Conservation (phyloP, 768 basidiomycete genomes). For the Boletus rubescentipes region DNA sequence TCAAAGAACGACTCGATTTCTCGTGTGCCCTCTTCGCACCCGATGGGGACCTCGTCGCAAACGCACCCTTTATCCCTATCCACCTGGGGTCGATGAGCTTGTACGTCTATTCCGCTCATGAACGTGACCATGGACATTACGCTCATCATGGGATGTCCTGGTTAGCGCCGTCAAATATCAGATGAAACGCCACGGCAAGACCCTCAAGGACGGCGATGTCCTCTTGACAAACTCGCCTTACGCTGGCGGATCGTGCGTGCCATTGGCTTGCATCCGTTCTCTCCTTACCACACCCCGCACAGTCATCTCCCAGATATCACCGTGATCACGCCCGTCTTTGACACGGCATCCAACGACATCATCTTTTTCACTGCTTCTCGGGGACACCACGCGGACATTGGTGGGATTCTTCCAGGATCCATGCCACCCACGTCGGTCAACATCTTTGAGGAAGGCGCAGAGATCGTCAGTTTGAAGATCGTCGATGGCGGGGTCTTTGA, state of each 20-base stretch:
- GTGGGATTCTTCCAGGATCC: conserved; percentile 88
- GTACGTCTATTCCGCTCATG: conserved; percentile 44
- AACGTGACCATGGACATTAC: not conserved
- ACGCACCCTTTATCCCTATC: conserved; percentile 89
- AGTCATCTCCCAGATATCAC: conserved; percentile 87
- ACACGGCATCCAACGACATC: conserved; percentile 59
- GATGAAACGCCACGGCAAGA: conserved; percentile 70
- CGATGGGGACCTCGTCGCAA: conserved; percentile 93
- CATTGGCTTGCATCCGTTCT: conserved; percentile 31
- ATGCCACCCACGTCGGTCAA: conserved; percentile 94
- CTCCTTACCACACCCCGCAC: not conserved
- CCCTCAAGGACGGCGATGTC: conserved; percentile 86
- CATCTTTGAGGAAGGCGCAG: conserved; percentile 92
- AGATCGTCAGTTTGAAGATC: conserved; percentile 89
- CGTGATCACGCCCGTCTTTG: conserved; percentile 90
- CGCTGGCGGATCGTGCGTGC: conserved; percentile 81
- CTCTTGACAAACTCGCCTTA: conserved; percentile 90
- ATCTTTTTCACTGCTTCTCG: conserved; percentile 93
- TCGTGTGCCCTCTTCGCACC: conserved; percentile 94
- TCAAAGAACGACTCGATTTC: conserved; percentile 94
- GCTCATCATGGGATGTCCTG: not conserved
- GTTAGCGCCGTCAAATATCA: conserved; percentile 83
- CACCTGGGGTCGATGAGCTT: conserved; percentile 90
- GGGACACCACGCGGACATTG: conserved; percentile 93
- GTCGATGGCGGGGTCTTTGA: conserved; percentile 83